Evolutionary conservation across 768 basidiomycete genomes (phyloP), one percentile per base, ranked within the genome.

Genomic region (Tricholomella constricta): DNA sequence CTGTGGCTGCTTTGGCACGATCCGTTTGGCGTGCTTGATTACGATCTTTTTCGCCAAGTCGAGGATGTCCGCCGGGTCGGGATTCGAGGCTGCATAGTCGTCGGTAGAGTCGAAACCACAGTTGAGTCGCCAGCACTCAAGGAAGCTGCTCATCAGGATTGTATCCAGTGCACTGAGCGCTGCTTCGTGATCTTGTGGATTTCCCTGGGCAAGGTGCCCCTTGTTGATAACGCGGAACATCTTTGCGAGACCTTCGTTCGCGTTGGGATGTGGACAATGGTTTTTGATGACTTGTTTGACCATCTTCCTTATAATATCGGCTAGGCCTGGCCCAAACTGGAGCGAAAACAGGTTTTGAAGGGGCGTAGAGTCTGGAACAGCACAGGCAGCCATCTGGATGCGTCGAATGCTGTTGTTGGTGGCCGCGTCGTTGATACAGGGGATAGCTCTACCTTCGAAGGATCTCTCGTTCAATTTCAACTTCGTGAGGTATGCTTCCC

Each of bases 341-440:
- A 48, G 37, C 2, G 17, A 38, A 14, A 17, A 2, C 8, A 37
- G 35, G n/a, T 31, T 25, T 14, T 48, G 2, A 14, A 35, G 31
- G 29, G 31, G 10, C 14, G 4, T 22, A 2, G 20, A 11, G 22
- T 47, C 14, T 22, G 15, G 11, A 6, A 11, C 4, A 15, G 12
- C 17, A 37, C 12, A 5, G 20, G 40, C 23, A 10, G 22, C 46
- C 32, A 25, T 37, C 17, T 48, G 48, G 10, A 15, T 17, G 1
- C 37, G 36, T 1, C 48, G 48, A 25, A 48, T 38, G 27, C 19
- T 27, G 27, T 38, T 29, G 19, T 48, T 48, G 36, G 48, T 48
- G 17, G 48, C 48, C 10, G 36, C 26, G 11, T 48, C 48, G 19
- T 40, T 48, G 48, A 48, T 48, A 10, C 36, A 48, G 9, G 48